Conservation (phyloP, 2,329 filamentous ascomycete species). For the Pseudocercospora pini-densiflorae region DNA sequence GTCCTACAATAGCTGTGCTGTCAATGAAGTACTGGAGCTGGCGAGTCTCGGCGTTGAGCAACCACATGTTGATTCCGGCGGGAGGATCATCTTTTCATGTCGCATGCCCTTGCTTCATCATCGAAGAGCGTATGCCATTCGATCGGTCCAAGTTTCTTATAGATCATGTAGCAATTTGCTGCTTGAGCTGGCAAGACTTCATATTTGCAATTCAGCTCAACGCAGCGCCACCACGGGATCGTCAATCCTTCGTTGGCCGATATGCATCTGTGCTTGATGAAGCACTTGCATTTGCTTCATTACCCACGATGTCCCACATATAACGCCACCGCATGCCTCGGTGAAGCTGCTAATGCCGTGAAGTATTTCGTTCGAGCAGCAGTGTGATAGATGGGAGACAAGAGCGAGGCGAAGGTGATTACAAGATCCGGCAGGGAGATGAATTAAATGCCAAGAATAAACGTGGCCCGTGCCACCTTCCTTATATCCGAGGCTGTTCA, state of each 20-base stretch:
- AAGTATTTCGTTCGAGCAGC: background rate
- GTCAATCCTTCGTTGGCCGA: background rate
- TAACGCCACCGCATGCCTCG: background rate
- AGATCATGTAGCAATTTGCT: background rate
- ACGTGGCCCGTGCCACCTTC: background rate
- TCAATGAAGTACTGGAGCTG: slow-evolving; percentile 12
- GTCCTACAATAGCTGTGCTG: background rate
- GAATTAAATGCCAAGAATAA: background rate
- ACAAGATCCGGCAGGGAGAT: background rate
- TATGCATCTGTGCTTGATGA: too few species aligned
- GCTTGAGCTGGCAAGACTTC: background rate
- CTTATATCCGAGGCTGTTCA: background rate
- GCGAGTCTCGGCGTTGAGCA: slow-evolving; percentile 20
- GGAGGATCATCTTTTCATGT: background rate
- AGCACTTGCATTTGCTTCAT: background rate
- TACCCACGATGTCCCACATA: background rate
- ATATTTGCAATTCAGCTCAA: background rate
- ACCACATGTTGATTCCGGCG: slow-evolving; percentile 22
- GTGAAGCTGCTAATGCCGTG: background rate
- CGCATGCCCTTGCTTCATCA: background rate
- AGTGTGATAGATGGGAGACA: background rate
- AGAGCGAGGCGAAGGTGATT: background rate
- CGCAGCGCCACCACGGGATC: background rate
- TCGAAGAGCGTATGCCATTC: background rate
- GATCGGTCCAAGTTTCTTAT: background rate